Conservation (phyloP, 345 rosid species). For the Brassica nigra region DNA sequence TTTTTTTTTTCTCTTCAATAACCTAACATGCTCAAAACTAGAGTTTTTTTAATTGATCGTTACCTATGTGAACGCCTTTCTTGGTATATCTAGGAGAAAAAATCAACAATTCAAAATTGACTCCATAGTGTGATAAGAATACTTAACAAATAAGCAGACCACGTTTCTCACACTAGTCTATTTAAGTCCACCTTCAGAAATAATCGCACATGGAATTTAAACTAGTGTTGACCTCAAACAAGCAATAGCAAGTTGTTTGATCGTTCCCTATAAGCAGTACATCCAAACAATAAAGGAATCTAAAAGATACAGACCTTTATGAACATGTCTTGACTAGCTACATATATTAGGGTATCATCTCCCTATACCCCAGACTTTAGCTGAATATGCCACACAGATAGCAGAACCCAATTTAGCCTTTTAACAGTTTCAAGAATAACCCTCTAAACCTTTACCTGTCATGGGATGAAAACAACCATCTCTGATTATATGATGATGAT, state of each 20-base stretch:
- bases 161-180: conserved; percentile 3
- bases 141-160: neutral
- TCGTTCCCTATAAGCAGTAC: neutral
- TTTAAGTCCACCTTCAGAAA: neutral
- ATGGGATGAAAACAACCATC: conserved; percentile 9
- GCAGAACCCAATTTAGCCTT: neutral
- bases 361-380: neutral
- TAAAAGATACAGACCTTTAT: neutral
- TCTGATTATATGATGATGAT: neutral
- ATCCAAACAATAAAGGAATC: neutral
- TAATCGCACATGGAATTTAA: neutral
- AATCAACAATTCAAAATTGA: neutral
- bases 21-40: neutral
- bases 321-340: conserved; percentile 9
- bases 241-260: neutral
- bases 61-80: neutral
- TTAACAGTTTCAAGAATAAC: neutral
- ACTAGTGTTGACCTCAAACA: neutral
- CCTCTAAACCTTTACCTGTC: conserved; percentile 8
- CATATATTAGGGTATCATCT: neutral
- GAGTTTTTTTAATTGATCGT: neutral
- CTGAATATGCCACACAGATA: neutral
- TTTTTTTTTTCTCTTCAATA: neutral
- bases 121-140: neutral
- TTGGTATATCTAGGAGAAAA: neutral